Conservation (phyloP, 148 eudicot species). For the Chenopodium berlandieri region DNA sequence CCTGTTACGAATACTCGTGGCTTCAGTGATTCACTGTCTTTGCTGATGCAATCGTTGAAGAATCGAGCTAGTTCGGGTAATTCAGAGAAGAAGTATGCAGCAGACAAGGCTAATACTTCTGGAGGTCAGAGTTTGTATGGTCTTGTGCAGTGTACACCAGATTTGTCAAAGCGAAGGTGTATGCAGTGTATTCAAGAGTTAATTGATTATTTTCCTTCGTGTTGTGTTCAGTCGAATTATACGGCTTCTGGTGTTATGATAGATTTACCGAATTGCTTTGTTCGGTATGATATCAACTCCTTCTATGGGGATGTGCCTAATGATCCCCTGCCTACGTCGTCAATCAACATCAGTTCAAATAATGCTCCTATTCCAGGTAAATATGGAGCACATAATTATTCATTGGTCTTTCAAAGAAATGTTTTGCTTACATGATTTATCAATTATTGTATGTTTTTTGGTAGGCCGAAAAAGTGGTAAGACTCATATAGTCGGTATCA, state of each 20-base stretch:
- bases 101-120: constrained; percentile 9
- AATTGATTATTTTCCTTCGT: not conserved
- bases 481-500: constrained; percentile 4
- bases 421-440: too few species aligned
- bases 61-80: constrained; percentile 19
- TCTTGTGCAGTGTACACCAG: constrained; percentile 32
- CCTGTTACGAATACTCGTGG: too few species aligned
- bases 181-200: constrained; percentile 15
- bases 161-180: constrained; percentile 22
- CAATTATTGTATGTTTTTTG: not conserved
- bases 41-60: not conserved
- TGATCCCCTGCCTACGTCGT: not conserved
- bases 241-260: constrained; percentile 12
- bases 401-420: too few species aligned
- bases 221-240: constrained; percentile 1
- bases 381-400: not conserved
- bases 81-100: constrained; percentile 20
- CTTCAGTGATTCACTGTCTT: not conserved
- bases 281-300: constrained; percentile 17
- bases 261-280: constrained; percentile 19
- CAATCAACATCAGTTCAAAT: not conserved
- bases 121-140: constrained; percentile 25
- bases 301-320: constrained; percentile 22
- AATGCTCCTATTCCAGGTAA: constrained; percentile 14
- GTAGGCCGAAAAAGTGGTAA: constrained; percentile 11